Conservation (phyloP, 2,329 filamentous ascomycete species). For the Penicillium sp. region DNA sequence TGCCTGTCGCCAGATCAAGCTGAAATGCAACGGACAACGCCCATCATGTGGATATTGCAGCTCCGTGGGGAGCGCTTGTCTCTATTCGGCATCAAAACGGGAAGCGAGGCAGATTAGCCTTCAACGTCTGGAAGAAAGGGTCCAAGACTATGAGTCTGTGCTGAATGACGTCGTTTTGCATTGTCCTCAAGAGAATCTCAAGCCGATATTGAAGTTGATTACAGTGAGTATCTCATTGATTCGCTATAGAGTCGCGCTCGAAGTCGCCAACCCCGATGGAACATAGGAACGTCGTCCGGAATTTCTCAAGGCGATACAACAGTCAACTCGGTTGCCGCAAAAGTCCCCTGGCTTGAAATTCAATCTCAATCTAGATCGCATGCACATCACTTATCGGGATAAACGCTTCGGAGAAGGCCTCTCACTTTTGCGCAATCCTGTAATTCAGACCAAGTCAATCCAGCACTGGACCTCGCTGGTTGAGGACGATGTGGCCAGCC, state of each 20-base stretch:
- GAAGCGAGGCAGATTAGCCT: not conserved
- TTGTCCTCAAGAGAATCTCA: not conserved
- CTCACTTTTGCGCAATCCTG: slow-evolving; percentile 7
- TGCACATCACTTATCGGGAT: slow-evolving; percentile 2
- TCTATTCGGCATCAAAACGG: slow-evolving; percentile 3
- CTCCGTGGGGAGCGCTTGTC: not conserved
- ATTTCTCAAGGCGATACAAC: not conserved
- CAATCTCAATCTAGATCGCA: slow-evolving; percentile 2
- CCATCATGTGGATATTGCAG: slow-evolving; percentile 5
- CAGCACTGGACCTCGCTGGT: slow-evolving; percentile 27
- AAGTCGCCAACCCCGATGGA: not conserved
- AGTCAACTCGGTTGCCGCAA: not conserved
- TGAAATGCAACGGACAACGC: slow-evolving; percentile 5
- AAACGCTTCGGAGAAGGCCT: not conserved
- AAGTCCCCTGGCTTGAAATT: not conserved
- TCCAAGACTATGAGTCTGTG: not conserved
- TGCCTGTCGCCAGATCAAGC: slow-evolving; percentile 1
- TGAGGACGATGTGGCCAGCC: slow-evolving; percentile 28
- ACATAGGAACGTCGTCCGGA: slow-evolving; percentile 3
- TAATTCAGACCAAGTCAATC: slow-evolving; percentile 22
- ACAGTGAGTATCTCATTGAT: not conserved
- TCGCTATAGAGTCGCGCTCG: not conserved
- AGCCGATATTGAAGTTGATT: not conserved
- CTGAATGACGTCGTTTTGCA: slow-evolving; percentile 1
- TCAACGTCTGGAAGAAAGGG: slow-evolving; percentile 5